Base-by-base conservation (phyloP, 148 eudicot species). In the Vaccinium macrocarpon region DNA sequence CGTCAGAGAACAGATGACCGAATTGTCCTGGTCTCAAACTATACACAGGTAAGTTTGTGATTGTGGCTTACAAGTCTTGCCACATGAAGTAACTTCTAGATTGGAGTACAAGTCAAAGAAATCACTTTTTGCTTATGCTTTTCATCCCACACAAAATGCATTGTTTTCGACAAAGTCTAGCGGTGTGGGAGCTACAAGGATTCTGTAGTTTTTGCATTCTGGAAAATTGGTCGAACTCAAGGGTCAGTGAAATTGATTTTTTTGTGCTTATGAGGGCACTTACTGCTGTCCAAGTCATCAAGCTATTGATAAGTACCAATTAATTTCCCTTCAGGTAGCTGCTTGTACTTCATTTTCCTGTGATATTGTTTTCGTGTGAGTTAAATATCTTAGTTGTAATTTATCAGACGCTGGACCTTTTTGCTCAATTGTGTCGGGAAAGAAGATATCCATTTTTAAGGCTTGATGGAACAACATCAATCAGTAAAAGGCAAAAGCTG, bases 381-480 rank as follows among this genome's bases (percentile, higher is more conserved):
- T 42, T 42, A 42, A 42, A 4, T 42, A 42, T 42, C 38, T 35
- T 57, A 52, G 6, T 55, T 38, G 48, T 68, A 48, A 35, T 42
- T 66, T 23, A n/a, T 83, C 90, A 95, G 99, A 97, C 99, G 50
- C 89, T 97, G 87, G 99, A 97, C 86, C 98, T 97, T 77, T 95
- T 97, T 87, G 95, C 98, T 87, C 99, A 97, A 90, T 86, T 97
- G 84, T 97, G 99, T 85, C 98, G 99, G 46, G 99, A 95, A 86
- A 91, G 98, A 88, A 93, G 98, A 91, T 97, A 97, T 88, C 99
- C 99, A 35, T 93, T 91, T 73, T 83, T 97, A 85, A 93, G 98
- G 85, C 96, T 97, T 83, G 99, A 97, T 90, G 99, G 99, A 59
- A 84, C 90, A 75, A 95, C 96, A 57, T 94, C 99, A 81, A 94